Evolutionary conservation across 148 eudicot species (phyloP).

Genomic region (Oxyria digyna): DNA sequence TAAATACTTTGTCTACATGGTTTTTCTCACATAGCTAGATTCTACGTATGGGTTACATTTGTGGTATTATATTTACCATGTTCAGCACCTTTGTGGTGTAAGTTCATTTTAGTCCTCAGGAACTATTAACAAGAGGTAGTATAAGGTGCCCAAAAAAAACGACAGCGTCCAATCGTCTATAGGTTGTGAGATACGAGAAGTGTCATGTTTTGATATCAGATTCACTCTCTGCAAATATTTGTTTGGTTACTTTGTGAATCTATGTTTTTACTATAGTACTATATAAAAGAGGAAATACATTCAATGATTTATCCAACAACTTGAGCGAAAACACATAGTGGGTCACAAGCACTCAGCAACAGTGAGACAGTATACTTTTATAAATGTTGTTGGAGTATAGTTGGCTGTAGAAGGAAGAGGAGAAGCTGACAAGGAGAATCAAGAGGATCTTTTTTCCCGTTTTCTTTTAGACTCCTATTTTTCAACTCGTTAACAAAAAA

Average conservation of each 20-base stretch:
- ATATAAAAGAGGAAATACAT: background rate
- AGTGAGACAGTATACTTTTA: no score
- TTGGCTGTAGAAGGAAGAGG: background rate
- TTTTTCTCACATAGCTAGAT: background rate
- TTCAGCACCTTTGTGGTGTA: background rate
- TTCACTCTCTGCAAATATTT: background rate
- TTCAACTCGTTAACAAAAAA: no score
- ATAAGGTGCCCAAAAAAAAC: background rate
- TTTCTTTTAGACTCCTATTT: no score
- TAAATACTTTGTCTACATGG: background rate
- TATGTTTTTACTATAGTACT: background rate
- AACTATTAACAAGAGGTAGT: background rate
- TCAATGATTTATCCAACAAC: background rate
- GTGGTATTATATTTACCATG: background rate
- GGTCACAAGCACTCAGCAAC: background rate
- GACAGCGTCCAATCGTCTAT: no score
- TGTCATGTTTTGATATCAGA: background rate
- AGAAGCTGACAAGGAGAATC: background rate
- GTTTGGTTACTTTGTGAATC: background rate
- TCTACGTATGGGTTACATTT: background rate
- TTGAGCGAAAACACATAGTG: background rate
- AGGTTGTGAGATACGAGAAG: background rate
- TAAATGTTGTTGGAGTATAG: no score
- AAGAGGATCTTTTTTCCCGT: no score
- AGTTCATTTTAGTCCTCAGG: background rate